phyloP scores from a whole-genome alignment of 2,329 filamentous ascomycete genomes.

The Nakataea oryzae region DNA sequence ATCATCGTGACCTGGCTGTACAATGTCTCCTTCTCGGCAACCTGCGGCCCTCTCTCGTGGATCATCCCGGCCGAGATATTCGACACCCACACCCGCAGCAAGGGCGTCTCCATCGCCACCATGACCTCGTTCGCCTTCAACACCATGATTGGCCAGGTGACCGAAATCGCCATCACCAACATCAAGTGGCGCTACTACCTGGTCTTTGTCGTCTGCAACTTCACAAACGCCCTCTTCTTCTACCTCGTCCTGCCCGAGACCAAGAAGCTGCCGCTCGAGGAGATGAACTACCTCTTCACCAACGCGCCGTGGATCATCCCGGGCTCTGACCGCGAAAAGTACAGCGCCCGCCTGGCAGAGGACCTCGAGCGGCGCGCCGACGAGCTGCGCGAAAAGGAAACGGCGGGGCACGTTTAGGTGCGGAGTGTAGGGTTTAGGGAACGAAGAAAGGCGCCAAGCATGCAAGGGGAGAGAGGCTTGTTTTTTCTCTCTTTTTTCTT shows the following conservation, averaged over 20 bases:
- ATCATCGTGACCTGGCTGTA: slow-evolving; percentile 70
- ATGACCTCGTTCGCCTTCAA: slow-evolving; percentile 69
- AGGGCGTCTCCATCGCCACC: slow-evolving; percentile 65
- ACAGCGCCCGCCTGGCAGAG: slow-evolving; percentile 26
- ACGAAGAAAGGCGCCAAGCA: no score
- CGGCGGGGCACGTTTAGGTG: neutral
- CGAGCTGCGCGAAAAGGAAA: slow-evolving; percentile 42
- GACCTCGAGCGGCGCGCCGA: slow-evolving; percentile 47
- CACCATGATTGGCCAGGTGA: slow-evolving; percentile 64
- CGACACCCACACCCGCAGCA: slow-evolving; percentile 63
- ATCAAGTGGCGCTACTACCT: slow-evolving; percentile 35
- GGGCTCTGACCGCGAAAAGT: slow-evolving; percentile 39
- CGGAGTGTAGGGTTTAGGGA: no score
- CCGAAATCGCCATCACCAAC: slow-evolving; percentile 39
- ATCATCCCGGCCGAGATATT: slow-evolving; percentile 64
- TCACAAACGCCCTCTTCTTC: slow-evolving; percentile 34
- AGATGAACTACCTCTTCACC: slow-evolving; percentile 54
- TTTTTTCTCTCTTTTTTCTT: no score
- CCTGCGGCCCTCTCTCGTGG: slow-evolving; percentile 52
- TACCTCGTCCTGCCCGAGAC: slow-evolving; percentile 56
- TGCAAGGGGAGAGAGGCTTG: neutral
- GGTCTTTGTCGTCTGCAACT: slow-evolving; percentile 50
- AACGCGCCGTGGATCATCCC: slow-evolving; percentile 52
- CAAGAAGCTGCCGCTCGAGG: slow-evolving; percentile 48
- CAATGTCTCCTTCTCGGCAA: slow-evolving; percentile 66